phyloP scores from a whole-genome alignment of 192 early-diverging fungal species.

The Rhizoclosmatium sp. region DNA sequence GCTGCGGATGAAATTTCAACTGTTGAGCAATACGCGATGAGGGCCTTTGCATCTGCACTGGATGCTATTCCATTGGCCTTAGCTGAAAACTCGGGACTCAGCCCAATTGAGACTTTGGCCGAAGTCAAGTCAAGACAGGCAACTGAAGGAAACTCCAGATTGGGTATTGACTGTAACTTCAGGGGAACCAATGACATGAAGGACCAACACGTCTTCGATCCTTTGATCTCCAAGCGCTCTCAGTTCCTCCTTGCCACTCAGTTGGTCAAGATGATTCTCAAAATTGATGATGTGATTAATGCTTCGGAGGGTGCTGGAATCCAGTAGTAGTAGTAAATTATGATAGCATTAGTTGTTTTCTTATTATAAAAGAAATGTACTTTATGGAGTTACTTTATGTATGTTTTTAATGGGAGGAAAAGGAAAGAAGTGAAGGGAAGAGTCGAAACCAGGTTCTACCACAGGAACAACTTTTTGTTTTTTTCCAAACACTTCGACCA shows the following conservation, averaged over 20 bases:
- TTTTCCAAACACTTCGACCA: background rate
- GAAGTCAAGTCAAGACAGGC: constrained; percentile 95
- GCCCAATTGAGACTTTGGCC: constrained; percentile 96
- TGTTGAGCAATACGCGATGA: constrained; percentile 99
- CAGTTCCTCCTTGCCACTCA: constrained; percentile 98
- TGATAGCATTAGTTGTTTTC: no score
- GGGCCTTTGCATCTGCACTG: constrained; percentile 95
- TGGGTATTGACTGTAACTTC: constrained; percentile 97
- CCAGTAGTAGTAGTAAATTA: background rate
- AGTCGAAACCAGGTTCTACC: background rate
- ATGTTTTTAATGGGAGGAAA: background rate
- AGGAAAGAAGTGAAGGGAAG: background rate
- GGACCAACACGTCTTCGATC: constrained; percentile 98
- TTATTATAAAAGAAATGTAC: no score
- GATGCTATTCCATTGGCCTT: constrained; percentile 93
- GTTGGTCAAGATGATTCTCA: constrained; percentile 73
- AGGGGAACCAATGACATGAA: constrained; percentile 95
- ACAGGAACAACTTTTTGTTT: background rate
- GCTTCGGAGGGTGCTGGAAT: constrained; percentile 14
- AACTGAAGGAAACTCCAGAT: constrained; percentile 80
- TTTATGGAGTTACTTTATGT: background rate
- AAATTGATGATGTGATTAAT: constrained; percentile 63
- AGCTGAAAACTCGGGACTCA: constrained; percentile 97
- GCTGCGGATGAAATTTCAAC: constrained; percentile 88
- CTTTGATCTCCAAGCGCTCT: constrained; percentile 98